Base-by-base conservation (phyloP, 768 basidiomycete species). In the Mycena venus region DNA sequence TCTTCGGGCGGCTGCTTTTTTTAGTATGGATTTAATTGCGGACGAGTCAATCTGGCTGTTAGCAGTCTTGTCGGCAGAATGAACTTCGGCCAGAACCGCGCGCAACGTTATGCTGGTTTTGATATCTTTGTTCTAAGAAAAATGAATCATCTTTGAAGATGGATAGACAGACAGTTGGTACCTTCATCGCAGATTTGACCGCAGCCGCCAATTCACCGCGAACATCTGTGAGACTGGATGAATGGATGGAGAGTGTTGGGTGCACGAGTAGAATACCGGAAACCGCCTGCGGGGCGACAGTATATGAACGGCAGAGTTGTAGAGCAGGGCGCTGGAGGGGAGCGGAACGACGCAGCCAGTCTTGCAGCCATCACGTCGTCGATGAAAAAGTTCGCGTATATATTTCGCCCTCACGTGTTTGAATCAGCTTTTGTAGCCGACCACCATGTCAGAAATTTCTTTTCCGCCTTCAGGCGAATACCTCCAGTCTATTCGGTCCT, bases 141-240 rank as follows among this genome's bases (percentile, higher is more conserved):
- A 29, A 53, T 68, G 63, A 38, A 63, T n/a, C n/a, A n/a, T 25
- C 11, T 32, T 31, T 42, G 61, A 38, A 42, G 0, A 29, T 14
- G 12, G 2, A 3, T 36, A 8, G 4, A 1, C 10, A 32, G 23
- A 40, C 21, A 14, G 47, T 14, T 14, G 29, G n/a, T 42, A 92
- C 93, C 89, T 92, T 94, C 91, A 95, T 90, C 11, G 93, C 90
- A 29, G 81, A 77, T 78, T 94, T 95, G 27, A 94, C 87, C 65
- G 89, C 89, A 49, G 80, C 78, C 64, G 87, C 81, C 36, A 95
- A 84, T 62, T 83, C 86, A 47, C 87, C 78, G 27, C 93, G 90
- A 68, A 93, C 80, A 70, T 90, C 93, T 91, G 70, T 25, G 27
- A 11, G 14, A 51, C 11, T 27, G 47, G 47, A 49, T 25, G 25